Conservation (phyloP, 2,329 filamentous ascomycete species). For the Phyllosticta citriasiana region DNA sequence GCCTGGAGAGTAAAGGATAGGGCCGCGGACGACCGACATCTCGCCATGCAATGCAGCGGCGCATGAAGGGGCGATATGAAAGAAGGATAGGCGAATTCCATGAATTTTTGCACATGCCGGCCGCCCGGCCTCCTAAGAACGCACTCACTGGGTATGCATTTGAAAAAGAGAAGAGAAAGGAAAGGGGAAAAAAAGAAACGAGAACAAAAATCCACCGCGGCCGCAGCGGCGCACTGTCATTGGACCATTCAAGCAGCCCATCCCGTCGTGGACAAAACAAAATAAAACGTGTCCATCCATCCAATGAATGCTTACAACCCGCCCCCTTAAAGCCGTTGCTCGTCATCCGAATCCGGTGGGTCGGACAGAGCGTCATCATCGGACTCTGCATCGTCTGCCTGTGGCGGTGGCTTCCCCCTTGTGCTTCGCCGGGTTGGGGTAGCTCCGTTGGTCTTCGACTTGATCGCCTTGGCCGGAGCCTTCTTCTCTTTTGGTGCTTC, state of each 20-base stretch:
- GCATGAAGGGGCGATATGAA: not conserved
- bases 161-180: not conserved
- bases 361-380: constrained; percentile 24
- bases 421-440: constrained; percentile 12
- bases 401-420: constrained; percentile 2
- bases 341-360: constrained; percentile 18
- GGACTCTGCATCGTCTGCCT: constrained; percentile 8
- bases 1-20: not conserved
- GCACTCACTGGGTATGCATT: not conserved
- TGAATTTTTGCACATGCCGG: not conserved
- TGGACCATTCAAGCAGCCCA: not conserved
- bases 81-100: not conserved
- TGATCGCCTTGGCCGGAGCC: constrained; percentile 9
- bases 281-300: too few relatives aligned
- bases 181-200: not conserved
- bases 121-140: not conserved
- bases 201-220: not conserved
- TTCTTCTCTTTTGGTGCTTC: constrained; percentile 11
- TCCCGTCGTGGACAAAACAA: not conserved
- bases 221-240: not conserved
- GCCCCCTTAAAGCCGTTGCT: constrained; percentile 3
- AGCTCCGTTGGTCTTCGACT: constrained; percentile 14
- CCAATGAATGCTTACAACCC: not conserved
- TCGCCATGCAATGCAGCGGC: not conserved
- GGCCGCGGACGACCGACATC: not conserved